phyloP scores from a whole-genome alignment of 805 yeast genomes.

The Phaffomyces opuntiae region DNA sequence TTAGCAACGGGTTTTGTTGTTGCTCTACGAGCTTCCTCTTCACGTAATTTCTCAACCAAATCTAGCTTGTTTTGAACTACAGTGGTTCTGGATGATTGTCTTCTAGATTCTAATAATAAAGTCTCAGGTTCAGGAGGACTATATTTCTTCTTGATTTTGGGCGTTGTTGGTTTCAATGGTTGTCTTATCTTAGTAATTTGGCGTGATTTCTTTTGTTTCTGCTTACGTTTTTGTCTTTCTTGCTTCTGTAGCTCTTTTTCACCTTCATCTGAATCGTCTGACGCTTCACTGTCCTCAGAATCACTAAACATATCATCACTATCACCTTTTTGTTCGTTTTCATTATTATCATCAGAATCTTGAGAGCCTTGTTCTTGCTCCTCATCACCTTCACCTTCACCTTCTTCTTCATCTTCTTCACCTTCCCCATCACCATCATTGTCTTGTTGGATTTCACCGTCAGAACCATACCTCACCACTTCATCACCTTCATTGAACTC shows the following conservation, averaged over 20 bases:
- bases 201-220: slow-evolving; percentile 21
- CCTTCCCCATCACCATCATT: slow-evolving; percentile 23
- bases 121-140: slow-evolving; percentile 42
- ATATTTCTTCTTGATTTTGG: slow-evolving; percentile 24
- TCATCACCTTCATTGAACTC: slow-evolving; percentile 32
- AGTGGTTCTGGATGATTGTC: slow-evolving; percentile 71
- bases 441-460: slow-evolving; percentile 15
- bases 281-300: slow-evolving; percentile 1
- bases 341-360: slow-evolving; percentile 21
- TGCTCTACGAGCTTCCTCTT: slow-evolving; percentile 55
- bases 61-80: slow-evolving; percentile 73
- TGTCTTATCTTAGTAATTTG: slow-evolving; percentile 29
- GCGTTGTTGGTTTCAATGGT: slow-evolving; percentile 13
- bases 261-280: slow-evolving; percentile 53
- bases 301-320: slow-evolving; percentile 11
- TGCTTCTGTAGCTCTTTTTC: slow-evolving; percentile 52
- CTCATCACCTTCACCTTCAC: slow-evolving; percentile 23
- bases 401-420: slow-evolving; percentile 25
- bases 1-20: slow-evolving; percentile 35
- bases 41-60: slow-evolving; percentile 64
- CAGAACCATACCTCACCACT: slow-evolving; percentile 18
- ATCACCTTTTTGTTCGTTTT: slow-evolving; percentile 9
- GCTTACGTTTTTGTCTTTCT: slow-evolving; percentile 30
- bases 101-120: slow-evolving; percentile 44
- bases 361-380: slow-evolving; percentile 7